Conservation (phyloP, 1,284 basidiomycete species). For the Gymnopus androsaceus region DNA sequence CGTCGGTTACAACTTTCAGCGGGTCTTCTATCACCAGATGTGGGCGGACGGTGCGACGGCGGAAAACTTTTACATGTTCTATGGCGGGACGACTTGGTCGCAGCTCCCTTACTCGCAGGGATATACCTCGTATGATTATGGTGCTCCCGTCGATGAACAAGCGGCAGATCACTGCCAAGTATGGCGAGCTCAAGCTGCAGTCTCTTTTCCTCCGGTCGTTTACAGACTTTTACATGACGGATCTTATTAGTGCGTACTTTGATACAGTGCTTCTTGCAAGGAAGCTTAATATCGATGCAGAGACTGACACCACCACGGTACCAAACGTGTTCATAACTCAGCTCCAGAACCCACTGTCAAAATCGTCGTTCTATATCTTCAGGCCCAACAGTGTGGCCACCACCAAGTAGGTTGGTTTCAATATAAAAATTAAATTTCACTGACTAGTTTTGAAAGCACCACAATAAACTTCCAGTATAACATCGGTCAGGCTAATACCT, state of each 20-base stretch:
- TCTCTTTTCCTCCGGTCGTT: constrained; percentile 61
- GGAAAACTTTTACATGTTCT: constrained; percentile 20
- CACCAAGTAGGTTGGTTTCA: too few relatives aligned
- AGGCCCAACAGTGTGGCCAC: constrained; percentile 32
- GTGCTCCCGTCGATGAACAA: constrained; percentile 12
- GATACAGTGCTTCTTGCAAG: background rate
- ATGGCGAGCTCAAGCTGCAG: constrained; percentile 35
- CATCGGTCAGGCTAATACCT: too few relatives aligned
- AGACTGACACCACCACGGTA: constrained; percentile 32
- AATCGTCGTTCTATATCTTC: constrained; percentile 55
- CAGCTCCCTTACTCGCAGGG: background rate
- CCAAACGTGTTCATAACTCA: constrained; percentile 49
- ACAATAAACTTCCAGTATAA: too few relatives aligned
- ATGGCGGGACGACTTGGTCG: constrained; percentile 20
- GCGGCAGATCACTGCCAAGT: constrained; percentile 11
- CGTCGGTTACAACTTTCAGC: constrained; percentile 20
- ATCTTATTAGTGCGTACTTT: constrained; percentile 47
- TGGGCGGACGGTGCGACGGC: constrained; percentile 20
- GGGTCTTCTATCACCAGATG: constrained; percentile 20
- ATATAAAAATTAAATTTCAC: too few relatives aligned
- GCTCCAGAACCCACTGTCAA: constrained; percentile 53
- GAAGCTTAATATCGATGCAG: background rate
- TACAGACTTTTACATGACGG: constrained; percentile 58
- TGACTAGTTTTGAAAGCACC: too few relatives aligned
- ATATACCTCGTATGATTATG: constrained; percentile 8